phyloP scores from a whole-genome alignment of 164 flowering plant genomes.

The Stephania japonica region DNA sequence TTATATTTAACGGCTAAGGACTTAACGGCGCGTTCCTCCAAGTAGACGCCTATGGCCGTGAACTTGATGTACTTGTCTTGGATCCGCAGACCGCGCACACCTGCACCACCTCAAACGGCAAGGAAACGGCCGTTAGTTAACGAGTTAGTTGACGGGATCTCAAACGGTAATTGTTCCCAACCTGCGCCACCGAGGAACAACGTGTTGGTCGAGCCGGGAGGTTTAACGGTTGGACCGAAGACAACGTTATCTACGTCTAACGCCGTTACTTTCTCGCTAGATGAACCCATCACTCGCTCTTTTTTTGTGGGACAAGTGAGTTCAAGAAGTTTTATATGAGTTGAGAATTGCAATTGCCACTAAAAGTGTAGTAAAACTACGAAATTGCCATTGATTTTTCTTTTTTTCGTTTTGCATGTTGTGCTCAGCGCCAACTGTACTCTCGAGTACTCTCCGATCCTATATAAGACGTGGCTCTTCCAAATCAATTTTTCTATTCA shows the following conservation, averaged over 20 bases:
- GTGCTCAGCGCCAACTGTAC: no score
- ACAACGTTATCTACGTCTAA: constrained; percentile 41
- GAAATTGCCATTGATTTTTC: no score
- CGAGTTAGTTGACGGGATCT: not conserved
- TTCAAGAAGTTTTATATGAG: no score
- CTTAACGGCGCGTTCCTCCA: constrained; percentile 47
- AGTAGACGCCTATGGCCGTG: constrained; percentile 75
- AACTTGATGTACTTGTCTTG: constrained; percentile 70
- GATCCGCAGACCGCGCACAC: constrained; percentile 71
- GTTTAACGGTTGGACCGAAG: constrained; percentile 49
- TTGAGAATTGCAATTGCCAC: no score
- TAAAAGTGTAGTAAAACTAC: no score
- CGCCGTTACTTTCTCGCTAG: constrained; percentile 20
- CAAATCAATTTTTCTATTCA: no score
- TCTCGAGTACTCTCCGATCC: no score
- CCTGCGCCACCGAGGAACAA: constrained; percentile 92
- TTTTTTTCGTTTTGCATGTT: no score
- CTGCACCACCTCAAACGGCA: constrained; percentile 31
- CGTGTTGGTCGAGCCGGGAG: constrained; percentile 52
- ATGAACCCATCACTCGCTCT: constrained; percentile 6
- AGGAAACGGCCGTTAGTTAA: not conserved
- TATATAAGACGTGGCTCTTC: no score
- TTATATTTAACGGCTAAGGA: constrained; percentile 62
- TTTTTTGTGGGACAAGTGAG: no score
- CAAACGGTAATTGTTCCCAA: constrained; percentile 4